Conservation (phyloP, 352 stramenopile genomes). For the Globisporangium emineosum region DNA sequence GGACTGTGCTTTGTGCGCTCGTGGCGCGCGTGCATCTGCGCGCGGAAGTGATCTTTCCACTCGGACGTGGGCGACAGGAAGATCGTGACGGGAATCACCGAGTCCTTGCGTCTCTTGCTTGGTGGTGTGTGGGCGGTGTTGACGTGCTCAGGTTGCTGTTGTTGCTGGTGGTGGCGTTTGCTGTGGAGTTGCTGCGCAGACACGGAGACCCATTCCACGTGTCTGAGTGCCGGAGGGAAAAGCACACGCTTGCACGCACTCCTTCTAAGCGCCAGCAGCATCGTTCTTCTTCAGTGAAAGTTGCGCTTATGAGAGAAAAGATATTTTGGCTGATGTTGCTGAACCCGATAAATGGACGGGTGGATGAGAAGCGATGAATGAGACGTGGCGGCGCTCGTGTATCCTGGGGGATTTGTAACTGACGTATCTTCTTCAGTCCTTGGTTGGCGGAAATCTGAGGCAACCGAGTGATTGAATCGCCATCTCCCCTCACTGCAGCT, state of each 20-base stretch:
- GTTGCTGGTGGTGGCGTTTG: background rate
- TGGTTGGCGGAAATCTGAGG: background rate
- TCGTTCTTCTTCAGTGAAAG: background rate
- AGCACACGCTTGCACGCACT: background rate
- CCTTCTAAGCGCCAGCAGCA: background rate
- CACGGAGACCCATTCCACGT: background rate
- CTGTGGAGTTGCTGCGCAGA: background rate
- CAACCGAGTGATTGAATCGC: background rate
- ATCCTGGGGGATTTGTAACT: too few relatives aligned
- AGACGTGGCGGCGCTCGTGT: background rate
- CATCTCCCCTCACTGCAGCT: too few relatives aligned
- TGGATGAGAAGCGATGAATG: background rate
- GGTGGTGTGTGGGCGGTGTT: background rate
- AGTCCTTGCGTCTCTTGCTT: background rate
- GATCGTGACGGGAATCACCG: slow-evolving; percentile 9
- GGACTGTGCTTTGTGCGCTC: slow-evolving; percentile 17
- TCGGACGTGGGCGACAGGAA: slow-evolving; percentile 21
- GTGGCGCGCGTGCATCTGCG: slow-evolving; percentile 13
- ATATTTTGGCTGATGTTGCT: background rate
- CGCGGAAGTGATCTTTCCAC: slow-evolving; percentile 23
- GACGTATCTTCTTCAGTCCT: too few relatives aligned
- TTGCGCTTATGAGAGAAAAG: background rate
- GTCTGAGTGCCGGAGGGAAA: background rate
- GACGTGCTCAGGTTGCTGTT: background rate
- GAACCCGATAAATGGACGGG: background rate